Evolutionary conservation across 441 rosid species (phyloP).

Genomic region (Populus hybrid): DNA sequence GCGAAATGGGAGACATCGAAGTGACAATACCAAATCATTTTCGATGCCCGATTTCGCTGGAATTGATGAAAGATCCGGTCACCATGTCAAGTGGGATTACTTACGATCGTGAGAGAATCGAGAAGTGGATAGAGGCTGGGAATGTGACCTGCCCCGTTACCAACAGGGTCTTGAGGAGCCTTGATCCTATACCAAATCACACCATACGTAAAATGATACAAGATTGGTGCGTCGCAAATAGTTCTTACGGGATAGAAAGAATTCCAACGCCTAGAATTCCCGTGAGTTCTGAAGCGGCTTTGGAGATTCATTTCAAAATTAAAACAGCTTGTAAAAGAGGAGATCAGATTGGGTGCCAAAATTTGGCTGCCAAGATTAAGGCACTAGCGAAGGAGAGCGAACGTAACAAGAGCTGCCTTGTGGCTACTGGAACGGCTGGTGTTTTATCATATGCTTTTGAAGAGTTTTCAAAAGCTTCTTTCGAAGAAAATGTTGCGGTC

Average conservation of each 20-base stretch:
- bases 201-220: conserved; percentile 60
- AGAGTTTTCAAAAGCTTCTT: conserved; percentile 31
- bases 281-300: conserved; percentile 40
- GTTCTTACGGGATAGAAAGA: conserved; percentile 52
- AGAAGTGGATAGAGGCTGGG: conserved; percentile 65
- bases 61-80: conserved; percentile 85
- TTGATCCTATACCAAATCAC: conserved; percentile 74
- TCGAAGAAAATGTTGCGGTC: conserved; percentile 29
- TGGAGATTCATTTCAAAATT: conserved; percentile 35
- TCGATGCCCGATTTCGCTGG: conserved; percentile 73
- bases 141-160: conserved; percentile 68
- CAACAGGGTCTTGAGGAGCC: conserved; percentile 38
- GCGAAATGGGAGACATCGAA: conserved; percentile 36
- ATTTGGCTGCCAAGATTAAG: conserved; percentile 48
- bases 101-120: conserved; percentile 64
- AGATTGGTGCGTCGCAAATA: conserved; percentile 69
- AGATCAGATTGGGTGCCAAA: conserved; percentile 30
- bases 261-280: conserved; percentile 85
- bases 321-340: conserved; percentile 12
- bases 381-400: conserved; percentile 54
- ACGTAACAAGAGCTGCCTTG: conserved; percentile 49
- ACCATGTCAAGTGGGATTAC: conserved; percentile 71
- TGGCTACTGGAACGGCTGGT: conserved; percentile 33
- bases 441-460: conserved; percentile 47
- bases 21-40: conserved; percentile 49